phyloP scores from a whole-genome alignment of 2,329 filamentous ascomycete species.

The Akanthomyces uredinophilus region DNA sequence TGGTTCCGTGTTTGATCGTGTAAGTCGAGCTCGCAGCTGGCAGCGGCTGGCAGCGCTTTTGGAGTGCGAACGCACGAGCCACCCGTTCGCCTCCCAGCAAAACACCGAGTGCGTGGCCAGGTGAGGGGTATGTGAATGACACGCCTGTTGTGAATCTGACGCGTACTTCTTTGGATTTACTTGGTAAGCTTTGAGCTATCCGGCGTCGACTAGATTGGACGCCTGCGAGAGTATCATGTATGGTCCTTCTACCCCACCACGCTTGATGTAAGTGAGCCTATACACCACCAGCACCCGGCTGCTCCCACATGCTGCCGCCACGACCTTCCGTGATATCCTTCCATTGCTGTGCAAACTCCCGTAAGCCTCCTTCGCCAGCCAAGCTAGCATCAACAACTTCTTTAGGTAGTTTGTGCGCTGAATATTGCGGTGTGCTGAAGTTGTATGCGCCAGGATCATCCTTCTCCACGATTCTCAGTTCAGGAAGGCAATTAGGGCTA shows the following conservation, averaged over 20 bases:
- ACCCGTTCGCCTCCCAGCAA: background rate
- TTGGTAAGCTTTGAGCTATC: background rate
- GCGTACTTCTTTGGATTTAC: background rate
- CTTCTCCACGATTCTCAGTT: constrained; percentile 75
- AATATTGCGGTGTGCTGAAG: constrained; percentile 82
- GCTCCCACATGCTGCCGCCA: constrained; percentile 36
- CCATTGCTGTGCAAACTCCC: constrained; percentile 76
- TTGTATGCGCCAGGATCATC: constrained; percentile 86
- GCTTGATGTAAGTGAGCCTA: background rate
- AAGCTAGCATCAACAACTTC: constrained; percentile 76
- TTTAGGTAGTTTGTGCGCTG: constrained; percentile 89
- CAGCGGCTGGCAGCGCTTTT: constrained; percentile 18
- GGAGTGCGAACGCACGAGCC: constrained; percentile 8
- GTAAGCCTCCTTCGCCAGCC: constrained; percentile 67
- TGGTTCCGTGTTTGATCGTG: constrained; percentile 5
- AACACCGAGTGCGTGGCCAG: background rate
- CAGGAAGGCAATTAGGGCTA: constrained; percentile 59
- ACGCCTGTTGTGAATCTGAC: background rate
- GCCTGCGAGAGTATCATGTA: background rate
- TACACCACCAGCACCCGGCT: constrained; percentile 18
- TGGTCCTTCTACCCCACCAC: background rate
- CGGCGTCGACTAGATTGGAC: background rate
- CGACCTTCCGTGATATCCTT: constrained; percentile 49
- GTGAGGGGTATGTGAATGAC: background rate
- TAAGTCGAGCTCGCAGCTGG: constrained; percentile 21